phyloP scores from a whole-genome alignment of 257 asterid genomes.

The Buddleja alternifolia region DNA sequence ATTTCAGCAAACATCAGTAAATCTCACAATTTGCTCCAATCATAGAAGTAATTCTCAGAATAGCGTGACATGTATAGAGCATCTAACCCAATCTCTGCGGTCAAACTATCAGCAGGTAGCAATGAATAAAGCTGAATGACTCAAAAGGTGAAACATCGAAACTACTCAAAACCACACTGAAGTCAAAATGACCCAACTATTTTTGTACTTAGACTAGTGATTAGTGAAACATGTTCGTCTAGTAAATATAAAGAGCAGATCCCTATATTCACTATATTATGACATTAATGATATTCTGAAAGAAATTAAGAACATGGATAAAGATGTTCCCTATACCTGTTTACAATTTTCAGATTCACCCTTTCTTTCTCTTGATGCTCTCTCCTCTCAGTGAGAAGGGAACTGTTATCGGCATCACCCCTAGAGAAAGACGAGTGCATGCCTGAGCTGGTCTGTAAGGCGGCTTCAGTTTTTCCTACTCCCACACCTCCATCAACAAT shows the following conservation, averaged over 20 bases:
- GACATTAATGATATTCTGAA: background rate
- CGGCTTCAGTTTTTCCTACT: constrained; percentile 64
- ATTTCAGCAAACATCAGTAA: constrained; percentile 6
- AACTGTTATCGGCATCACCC: constrained; percentile 67
- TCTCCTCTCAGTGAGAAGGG: constrained; percentile 71
- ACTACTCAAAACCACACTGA: background rate
- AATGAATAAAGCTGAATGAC: too few species aligned
- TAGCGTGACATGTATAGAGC: background rate
- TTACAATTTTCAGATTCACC: constrained; percentile 65
- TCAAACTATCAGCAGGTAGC: too few species aligned
- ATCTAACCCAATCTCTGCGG: background rate
- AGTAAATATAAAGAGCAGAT: background rate
- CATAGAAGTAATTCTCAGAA: constrained; percentile 8
- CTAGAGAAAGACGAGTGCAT: constrained; percentile 67
- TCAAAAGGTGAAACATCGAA: constrained; percentile 23
- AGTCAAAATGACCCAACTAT: background rate
- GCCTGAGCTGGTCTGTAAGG: constrained; percentile 61
- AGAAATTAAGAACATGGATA: constrained; percentile 1
- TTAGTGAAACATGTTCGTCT: constrained; percentile 8
- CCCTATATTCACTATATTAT: background rate
- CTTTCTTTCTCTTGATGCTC: constrained; percentile 79
- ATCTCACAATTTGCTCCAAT: constrained; percentile 18
- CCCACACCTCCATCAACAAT: constrained; percentile 62
- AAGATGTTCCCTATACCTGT: constrained; percentile 55
- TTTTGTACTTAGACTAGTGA: constrained; percentile 11